Conservation (phyloP, 257 asterid species). For the Salvia splendens region DNA sequence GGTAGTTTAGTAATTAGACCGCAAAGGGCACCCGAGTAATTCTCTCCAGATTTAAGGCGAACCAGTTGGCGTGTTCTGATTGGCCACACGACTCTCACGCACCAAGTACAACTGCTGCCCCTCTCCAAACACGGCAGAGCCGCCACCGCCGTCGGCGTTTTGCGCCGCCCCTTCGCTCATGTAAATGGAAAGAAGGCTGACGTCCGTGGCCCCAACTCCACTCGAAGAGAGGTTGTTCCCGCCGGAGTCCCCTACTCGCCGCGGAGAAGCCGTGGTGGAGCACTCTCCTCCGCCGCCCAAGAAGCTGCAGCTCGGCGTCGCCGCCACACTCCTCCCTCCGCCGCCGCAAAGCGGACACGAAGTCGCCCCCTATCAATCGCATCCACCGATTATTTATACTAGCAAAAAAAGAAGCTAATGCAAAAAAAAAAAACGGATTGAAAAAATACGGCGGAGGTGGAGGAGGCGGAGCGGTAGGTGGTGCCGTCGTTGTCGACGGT, state of each 20-base stretch:
- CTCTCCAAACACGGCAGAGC: slow-evolving; percentile 28
- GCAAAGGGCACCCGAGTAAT: not conserved
- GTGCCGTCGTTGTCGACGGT: slow-evolving; percentile 48
- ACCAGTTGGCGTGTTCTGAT: slow-evolving; percentile 39
- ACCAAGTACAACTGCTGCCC: slow-evolving; percentile 31
- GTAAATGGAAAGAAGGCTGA: slow-evolving; percentile 37
- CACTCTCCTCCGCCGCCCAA: slow-evolving; percentile 44
- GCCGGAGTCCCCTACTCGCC: slow-evolving; percentile 29
- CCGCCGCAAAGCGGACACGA: slow-evolving; percentile 44
- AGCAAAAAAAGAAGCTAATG: not conserved
- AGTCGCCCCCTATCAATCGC: slow-evolving; percentile 17
- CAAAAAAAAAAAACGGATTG: not conserved
- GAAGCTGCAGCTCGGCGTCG: slow-evolving; percentile 38
- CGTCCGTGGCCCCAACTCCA: slow-evolving; percentile 27
- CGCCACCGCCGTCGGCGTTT: slow-evolving; percentile 19
- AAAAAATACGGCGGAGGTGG: slow-evolving; percentile 19
- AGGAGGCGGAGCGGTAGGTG: slow-evolving; percentile 46
- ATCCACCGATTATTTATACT: not conserved
- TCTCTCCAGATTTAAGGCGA: slow-evolving; percentile 24
- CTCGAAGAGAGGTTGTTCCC: slow-evolving; percentile 24
- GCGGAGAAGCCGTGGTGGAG: slow-evolving; percentile 44
- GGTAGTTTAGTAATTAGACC: slow-evolving; percentile 5
- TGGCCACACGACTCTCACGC: slow-evolving; percentile 33
- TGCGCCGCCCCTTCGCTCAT: slow-evolving; percentile 31
- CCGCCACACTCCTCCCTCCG: slow-evolving; percentile 29